Base-by-base conservation (phyloP, 1,284 basidiomycete genomes). In the Hemileia vastatrix region DNA sequence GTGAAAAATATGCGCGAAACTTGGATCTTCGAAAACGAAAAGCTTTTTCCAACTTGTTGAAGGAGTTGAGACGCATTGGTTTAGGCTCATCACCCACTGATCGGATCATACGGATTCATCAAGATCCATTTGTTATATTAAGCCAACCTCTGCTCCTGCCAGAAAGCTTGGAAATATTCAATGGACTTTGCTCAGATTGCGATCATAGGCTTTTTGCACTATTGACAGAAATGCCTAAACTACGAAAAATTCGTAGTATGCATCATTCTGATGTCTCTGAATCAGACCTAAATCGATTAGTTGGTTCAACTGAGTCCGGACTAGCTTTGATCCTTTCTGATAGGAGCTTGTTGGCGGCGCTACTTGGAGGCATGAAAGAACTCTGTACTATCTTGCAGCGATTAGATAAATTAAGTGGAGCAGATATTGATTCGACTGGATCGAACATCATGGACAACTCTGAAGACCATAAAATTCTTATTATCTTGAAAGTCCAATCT, bases 21-120 rank as follows among this genome's bases (percentile, higher is more conserved):
- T 77, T 93, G 54, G 83, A 86, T 15, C 75, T 76, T 6, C 83
- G 89, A 32, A 99, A 98, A 78, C 81, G 88, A 64, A 91, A 90
- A 73, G 93, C 92, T 0, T 93, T 87, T 83, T 84, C 86, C 27
- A 91, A 97, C 73, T 79, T 97, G 19, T 80, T 96, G 66, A 94
- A 91, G 77, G 89, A 93, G 71, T 80, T 97, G 43, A 89, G 89
- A 71, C 82, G 83, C 1, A 79, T 84, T 31, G 95, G 95, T 4
- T 81, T 97, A 63, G 59, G 59, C 2, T 53, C 59, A 11, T 49
- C 36, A 65, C 59, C 71, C 53, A 70, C 72, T 6, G 58, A 54
- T 23, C 51, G 56, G 19, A 32, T 56, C 27, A 57, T 50, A 52
- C 24, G 19, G 6, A 61, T 48, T 19, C 47, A 55, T 11, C 43